A percentile compares a stretch with the other conserved stretches of the same genome.
Conservation (phyloP, 192 early-diverging fungal genomes). For the Coemansia sp. region DNA sequence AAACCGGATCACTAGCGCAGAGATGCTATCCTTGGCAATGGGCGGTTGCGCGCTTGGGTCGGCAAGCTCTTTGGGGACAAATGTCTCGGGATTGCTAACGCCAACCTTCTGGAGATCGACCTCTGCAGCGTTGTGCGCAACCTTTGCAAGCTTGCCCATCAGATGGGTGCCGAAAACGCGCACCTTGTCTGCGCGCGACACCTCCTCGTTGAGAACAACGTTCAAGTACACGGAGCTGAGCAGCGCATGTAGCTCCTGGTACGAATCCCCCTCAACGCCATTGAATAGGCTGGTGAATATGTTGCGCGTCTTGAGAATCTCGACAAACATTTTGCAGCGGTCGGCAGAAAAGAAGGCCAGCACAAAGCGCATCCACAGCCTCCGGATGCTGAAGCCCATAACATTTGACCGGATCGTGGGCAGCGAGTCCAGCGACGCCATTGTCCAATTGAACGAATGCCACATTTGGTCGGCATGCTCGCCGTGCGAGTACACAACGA, state of each 20-base stretch:
- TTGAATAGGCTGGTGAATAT: constrained; percentile 33
- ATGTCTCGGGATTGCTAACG: constrained; percentile 12
- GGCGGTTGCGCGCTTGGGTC: background rate
- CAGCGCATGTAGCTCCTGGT: constrained; percentile 38
- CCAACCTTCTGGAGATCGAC: constrained; percentile 26
- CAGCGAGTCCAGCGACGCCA: constrained; percentile 21
- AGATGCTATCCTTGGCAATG: constrained; percentile 21
- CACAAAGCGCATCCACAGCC: constrained; percentile 54
- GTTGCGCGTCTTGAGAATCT: constrained; percentile 28
- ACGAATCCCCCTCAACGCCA: constrained; percentile 43
- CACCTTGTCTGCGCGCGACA: constrained; percentile 31
- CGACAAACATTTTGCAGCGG: constrained; percentile 23
- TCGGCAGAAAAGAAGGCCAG: constrained; percentile 45
- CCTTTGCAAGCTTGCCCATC: constrained; percentile 37
- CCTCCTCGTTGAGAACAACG: constrained; percentile 31
- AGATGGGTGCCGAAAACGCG: constrained; percentile 32
- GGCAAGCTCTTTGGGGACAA: constrained; percentile 11
- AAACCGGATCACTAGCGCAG: constrained; percentile 42
- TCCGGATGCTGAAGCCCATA: constrained; percentile 39
- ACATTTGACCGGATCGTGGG: constrained; percentile 22
- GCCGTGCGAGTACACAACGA: constrained; percentile 35
- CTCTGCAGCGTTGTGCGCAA: constrained; percentile 14
- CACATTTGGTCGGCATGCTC: constrained; percentile 40
- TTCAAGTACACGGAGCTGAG: constrained; percentile 21
- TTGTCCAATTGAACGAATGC: constrained; percentile 47